Conservation (phyloP, 345 rosid genomes). For the Aethionema arabicum region DNA sequence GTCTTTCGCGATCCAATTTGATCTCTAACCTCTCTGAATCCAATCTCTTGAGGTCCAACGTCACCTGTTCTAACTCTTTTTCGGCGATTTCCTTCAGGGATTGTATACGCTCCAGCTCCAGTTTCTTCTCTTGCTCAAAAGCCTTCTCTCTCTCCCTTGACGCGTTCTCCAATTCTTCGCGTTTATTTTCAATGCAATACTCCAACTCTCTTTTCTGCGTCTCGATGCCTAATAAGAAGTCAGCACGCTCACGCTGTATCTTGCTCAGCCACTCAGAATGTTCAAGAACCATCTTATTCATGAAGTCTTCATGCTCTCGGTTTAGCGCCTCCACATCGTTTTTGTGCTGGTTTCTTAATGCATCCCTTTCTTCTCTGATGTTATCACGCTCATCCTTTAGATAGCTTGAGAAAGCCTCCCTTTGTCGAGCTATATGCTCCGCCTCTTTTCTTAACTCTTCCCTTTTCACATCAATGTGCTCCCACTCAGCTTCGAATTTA, state of each 20-base stretch:
- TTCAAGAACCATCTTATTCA: conserved; percentile 72
- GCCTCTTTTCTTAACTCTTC: conserved; percentile 69
- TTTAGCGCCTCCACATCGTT: conserved; percentile 59
- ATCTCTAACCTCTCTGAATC: conserved; percentile 77
- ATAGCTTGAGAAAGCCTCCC: conserved; percentile 58
- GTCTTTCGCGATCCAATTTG: conserved; percentile 72
- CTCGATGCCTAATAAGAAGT: conserved; percentile 76
- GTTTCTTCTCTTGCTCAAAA: conserved; percentile 78
- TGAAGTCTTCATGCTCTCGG: conserved; percentile 78
- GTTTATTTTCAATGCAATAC: conserved; percentile 63
- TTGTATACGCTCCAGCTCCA: conserved; percentile 56
- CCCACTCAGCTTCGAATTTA: conserved; percentile 92
- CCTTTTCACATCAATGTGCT: conserved; percentile 86
- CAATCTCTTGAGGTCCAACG: conserved; percentile 72
- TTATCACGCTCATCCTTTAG: conserved; percentile 81
- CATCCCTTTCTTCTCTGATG: conserved; percentile 69
- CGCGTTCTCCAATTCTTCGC: conserved; percentile 76
- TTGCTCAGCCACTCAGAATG: conserved; percentile 83
- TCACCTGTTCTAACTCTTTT: conserved; percentile 69
- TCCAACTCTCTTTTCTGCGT: conserved; percentile 81
- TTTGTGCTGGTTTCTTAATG: conserved; percentile 63
- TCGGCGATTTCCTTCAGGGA: conserved; percentile 62
- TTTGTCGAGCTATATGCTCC: conserved; percentile 56
- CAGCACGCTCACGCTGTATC: conserved; percentile 80
- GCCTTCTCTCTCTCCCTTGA: conserved; percentile 70